Evolutionary conservation across 2,329 filamentous ascomycete genomes (phyloP), one percentile per base, ranked within the genome.

Genomic region (Beauveria caledonica): DNA sequence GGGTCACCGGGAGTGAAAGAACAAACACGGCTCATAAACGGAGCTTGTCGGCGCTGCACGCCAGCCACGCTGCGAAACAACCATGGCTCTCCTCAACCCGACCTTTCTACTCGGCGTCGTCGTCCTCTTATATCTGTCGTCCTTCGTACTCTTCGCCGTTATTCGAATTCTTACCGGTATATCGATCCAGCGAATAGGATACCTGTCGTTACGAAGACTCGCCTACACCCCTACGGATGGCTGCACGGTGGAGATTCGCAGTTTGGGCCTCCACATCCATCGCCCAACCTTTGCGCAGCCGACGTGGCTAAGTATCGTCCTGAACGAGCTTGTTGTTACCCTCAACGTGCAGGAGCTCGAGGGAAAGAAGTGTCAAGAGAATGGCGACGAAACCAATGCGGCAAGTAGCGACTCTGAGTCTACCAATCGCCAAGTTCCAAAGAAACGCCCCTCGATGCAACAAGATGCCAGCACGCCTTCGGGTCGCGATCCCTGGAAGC

Each of bases 231-330:
- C 91, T 29, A 87, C 83, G 73, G 91, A 96, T 82, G 94, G 94
- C 67, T 78, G 96, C 69, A 88, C 88, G 68, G 85, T 99, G 73
- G 91, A 96, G 73, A 86, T 99, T 60, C 86, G 94, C 55, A 90
- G 92, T 55, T 80, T 99, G 57, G 92, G 94, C 49, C 80, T 99
- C 67, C 88, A 90, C 61, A 75, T 97, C 64, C 94, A 99, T 75
- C 86, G 92, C 5, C 94, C 94, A 13, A 97, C 94, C 6, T 97
- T 99, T 74, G 91, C 93, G 51, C 92, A 97, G 72, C 94, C 94
- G 49, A 97, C 95, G 64, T 97, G 93, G 92, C 78, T 96, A 67
- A 97, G 92, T 72, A 80, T 99, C 55, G 89, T 94, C 9, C 76
- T 99, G 62, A 90, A 86, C 68, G 94, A 97, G 70, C 78, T 97